These are phyloP conservation scores for Hypoxylon sp. DNA, from an alignment of 2,329 filamentous ascomycete genomes.

Conservation along the genomic window DNA sequence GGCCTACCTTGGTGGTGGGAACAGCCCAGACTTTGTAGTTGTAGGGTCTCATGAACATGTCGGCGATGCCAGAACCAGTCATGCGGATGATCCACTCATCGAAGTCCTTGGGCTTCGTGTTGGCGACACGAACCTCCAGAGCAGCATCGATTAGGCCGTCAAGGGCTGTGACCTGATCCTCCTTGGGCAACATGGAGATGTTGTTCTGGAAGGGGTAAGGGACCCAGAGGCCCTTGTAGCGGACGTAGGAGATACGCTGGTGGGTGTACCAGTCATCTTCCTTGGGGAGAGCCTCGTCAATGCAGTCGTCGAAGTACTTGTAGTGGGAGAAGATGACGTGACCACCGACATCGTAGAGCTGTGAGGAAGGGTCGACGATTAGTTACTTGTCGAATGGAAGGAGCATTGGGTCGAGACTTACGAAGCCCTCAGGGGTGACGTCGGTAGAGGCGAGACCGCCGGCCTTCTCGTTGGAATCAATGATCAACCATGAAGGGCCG, in stretches of 20 bases:
- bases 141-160: conserved; percentile 97
- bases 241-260: conserved; percentile 98
- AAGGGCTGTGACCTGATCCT: conserved; percentile 94
- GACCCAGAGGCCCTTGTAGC: conserved; percentile 96
- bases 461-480: conserved; percentile 91
- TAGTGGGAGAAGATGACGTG: conserved; percentile 99
- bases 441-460: conserved; percentile 97
- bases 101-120: conserved; percentile 94
- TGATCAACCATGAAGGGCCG: conserved; percentile 93
- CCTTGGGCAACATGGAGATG: conserved; percentile 97
- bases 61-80: conserved; percentile 89
- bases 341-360: conserved; percentile 98
- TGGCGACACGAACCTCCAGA: conserved; percentile 86
- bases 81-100: conserved; percentile 98
- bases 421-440: conserved; percentile 94
- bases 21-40: conserved; percentile 99
- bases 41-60: conserved; percentile 99
- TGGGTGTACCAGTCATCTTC: conserved; percentile 97
- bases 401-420: conserved; percentile 67
- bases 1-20: conserved; percentile 89
- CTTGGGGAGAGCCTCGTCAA: conserved; percentile 95
- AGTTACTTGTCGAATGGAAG: conserved; percentile 17
- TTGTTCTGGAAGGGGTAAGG: conserved; percentile 99
- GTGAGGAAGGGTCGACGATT: conserved; percentile 46
- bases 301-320: conserved; percentile 99